Base-by-base conservation (phyloP, 345 rosid species). In the Ceriops decandra region DNA sequence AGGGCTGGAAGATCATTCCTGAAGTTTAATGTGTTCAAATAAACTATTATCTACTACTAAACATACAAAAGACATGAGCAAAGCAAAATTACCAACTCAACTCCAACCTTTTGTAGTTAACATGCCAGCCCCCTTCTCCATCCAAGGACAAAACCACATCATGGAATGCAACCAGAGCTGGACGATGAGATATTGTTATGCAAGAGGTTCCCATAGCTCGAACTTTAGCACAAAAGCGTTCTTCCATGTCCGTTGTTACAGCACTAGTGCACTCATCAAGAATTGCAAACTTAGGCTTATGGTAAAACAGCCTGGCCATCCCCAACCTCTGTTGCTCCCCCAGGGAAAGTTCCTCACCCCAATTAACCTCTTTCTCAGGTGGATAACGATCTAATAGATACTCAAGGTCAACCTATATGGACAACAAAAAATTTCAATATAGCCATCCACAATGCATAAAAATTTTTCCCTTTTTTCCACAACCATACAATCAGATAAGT, bases 251-350 rank as follows among this genome's bases (percentile, higher is more conserved):
- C 33, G 97, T 95, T 30, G 99, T 92, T 72, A 95, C 99, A 67
- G 99, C 99, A 85, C 99, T 95, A 57, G 99, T 95, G 85, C 99
- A 95, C 82, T 95, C 99, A 79, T 95, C 99, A 81, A 95, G 98
- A 84, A 95, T 95, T 70, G 99, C 99, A 92, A 95, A 95, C 76
- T 87, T 95, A 75, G 99, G 99, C 81, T 81, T 95, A 82, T 95
- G 99, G 74, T 90, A 95, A 79, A 95, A 95, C 68, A 95, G 73
- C 72, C 99, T 87, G 60, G 99, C 99, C 98, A 95, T 95, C 68
- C 99, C 99, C 76, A 95, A 78, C 76, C 97, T 88, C 74, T 95
- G 99, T 78, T 95, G 99, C 85, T 95, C 99, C 72, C 99, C 99
- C n/a, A 95, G 79, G 70, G 99, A 95, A 66, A 95, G 79, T 77